Evolutionary conservation across 495 filamentous ascomycete species (phyloP), one percentile per base, ranked within the genome.

Genomic region (Tuber umbilicatum): DNA sequence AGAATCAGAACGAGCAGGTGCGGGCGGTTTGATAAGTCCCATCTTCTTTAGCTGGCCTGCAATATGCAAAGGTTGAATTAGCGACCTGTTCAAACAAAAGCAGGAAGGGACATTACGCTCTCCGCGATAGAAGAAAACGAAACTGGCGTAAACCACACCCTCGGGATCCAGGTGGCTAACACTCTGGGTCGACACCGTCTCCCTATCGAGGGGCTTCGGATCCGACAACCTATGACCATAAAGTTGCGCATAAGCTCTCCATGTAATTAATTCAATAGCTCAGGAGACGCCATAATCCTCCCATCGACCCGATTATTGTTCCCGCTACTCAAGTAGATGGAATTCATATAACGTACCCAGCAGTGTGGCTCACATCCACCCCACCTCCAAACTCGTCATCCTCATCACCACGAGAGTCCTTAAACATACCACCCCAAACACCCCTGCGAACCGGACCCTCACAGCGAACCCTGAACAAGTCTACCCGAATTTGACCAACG

Each of bases 91-190:
- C 40, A 31, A 72, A 40, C 64, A 41, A 42, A 40, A 40, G 60
- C 16, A 39, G 16, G 60, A 55, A 42, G 37, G 23, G 70, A 68
- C 89, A 94, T 87, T 86, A 97, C 95, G 90, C 84, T 97, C 92
- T 82, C 96, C 95, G 73, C 95, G 89, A 82, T 99, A 99, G 86
- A 98, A 92, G 82, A 99, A 99, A 7, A 97, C 97, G 83, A 99
- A 99, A 17, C 91, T 91, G 2, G 95, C 95, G 85, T 97, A 99
- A 23, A 97, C 96, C 83, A 93, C 93, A 73, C 97, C 94, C 38
- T 93, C 92, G 0, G 92, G 90, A 84, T 99, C 95, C 78, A 99
- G 97, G n/a, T 95, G 95, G 37, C 94, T 98, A 27, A 99, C 95
- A 0, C 94, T 97, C 84, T 99, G 95, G 0, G 96, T 98, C 80